Evolutionary conservation across 129 eudicot genomes (phyloP).

Genomic region (Cynara cardunculus): DNA sequence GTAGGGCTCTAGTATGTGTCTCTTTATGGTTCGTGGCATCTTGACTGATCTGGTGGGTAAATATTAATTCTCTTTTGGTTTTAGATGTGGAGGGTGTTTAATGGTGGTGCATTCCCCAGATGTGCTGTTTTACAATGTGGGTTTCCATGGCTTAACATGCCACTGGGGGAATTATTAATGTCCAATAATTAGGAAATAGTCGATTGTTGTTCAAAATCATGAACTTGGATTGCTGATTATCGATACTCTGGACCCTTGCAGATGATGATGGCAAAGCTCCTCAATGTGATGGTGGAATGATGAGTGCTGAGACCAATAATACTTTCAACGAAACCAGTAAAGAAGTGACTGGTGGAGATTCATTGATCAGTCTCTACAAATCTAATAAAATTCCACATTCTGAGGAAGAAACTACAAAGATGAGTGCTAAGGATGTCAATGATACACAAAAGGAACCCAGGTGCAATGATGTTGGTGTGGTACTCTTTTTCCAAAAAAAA

Average conservation of each 20-base stretch:
- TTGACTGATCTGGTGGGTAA: background rate
- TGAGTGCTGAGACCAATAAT: conserved; percentile 24
- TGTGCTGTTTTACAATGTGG: background rate
- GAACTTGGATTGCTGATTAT: conserved; percentile 22
- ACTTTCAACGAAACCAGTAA: conserved; percentile 6
- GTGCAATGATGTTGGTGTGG: conserved; percentile 31
- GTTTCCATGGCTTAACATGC: background rate
- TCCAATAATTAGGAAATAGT: conserved; percentile 8
- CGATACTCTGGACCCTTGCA: conserved; percentile 39
- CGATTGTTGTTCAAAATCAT: conserved; percentile 14
- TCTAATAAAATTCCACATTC: conserved; percentile 13
- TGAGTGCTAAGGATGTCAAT: conserved; percentile 28
- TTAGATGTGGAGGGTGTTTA: background rate
- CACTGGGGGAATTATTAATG: conserved; percentile 17
- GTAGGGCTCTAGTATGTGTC: background rate
- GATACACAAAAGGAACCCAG: conserved; percentile 40
- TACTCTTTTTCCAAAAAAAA: background rate
- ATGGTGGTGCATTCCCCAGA: conserved; percentile 1
- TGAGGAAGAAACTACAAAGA: conserved; percentile 28
- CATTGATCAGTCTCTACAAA: background rate
- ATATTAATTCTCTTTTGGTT: background rate
- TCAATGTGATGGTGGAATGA: conserved; percentile 16
- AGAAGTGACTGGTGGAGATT: conserved; percentile 21
- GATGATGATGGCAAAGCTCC: conserved; percentile 30
- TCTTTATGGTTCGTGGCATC: background rate